phyloP scores from a whole-genome alignment of 805 yeast genomes.

The Teunomyces funiuensis region DNA sequence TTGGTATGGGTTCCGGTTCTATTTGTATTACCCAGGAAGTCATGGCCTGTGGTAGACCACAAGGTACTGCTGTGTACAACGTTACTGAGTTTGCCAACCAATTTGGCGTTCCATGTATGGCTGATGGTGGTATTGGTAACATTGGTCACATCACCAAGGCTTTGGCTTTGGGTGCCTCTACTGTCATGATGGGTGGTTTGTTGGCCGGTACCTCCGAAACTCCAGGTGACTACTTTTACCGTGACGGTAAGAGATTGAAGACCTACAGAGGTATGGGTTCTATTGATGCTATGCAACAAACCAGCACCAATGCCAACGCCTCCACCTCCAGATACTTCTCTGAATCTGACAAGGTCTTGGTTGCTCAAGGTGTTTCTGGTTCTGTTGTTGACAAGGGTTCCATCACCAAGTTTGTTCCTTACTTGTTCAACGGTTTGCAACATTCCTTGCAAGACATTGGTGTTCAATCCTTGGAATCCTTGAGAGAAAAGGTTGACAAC shows the following conservation, averaged over 20 bases:
- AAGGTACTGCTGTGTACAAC: constrained; percentile 96
- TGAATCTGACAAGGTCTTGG: constrained; percentile 91
- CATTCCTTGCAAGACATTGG: constrained; percentile 99
- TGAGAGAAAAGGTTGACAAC: constrained; percentile 60
- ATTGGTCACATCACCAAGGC: constrained; percentile 99
- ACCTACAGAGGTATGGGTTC: constrained; percentile 99
- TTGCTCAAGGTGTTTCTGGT: constrained; percentile 99
- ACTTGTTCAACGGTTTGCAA: constrained; percentile 91
- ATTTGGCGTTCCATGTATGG: constrained; percentile 98
- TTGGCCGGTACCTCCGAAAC: constrained; percentile 98
- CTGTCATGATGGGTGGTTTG: constrained; percentile 99
- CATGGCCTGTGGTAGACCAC: constrained; percentile 99
- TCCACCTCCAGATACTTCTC: constrained; percentile 98
- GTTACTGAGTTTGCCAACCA: constrained; percentile 91
- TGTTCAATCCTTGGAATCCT: constrained; percentile 59
- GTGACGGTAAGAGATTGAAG: constrained; percentile 97
- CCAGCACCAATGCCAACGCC: constrained; percentile 87
- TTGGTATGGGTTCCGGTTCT: constrained; percentile 99
- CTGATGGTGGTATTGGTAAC: constrained; percentile 99
- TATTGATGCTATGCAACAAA: constrained; percentile 95
- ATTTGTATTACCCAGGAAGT: constrained; percentile 99
- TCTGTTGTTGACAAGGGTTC: constrained; percentile 97
- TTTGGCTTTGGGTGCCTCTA: constrained; percentile 91
- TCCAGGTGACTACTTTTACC: constrained; percentile 96
- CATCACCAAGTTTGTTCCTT: constrained; percentile 88